A percentile compares a stretch with the other conserved stretches of the same genome.
Evolutionary conservation across 805 yeast genomes (phyloP).

Genomic region (Candida orba): DNA sequence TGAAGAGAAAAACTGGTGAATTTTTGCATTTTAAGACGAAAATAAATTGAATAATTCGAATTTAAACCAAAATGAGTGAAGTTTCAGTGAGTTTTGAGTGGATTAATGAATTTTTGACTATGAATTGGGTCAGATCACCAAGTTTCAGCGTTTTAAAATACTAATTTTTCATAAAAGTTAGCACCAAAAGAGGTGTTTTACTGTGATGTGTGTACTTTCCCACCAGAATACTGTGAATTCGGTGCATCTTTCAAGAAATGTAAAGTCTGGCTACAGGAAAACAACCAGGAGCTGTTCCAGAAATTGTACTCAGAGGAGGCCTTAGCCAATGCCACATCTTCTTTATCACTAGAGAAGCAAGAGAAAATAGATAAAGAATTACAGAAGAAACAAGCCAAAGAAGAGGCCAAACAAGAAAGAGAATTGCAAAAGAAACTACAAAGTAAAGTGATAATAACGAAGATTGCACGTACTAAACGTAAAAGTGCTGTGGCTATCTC

Average conservation of each 20-base stretch:
- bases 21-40: too few relatives aligned
- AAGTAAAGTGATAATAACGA: slow-evolving; percentile 75
- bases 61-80: slow-evolving; percentile 3
- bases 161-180: slow-evolving; percentile 1
- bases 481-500: slow-evolving; percentile 81
- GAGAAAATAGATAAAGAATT: slow-evolving; percentile 77
- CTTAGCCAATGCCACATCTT: slow-evolving; percentile 46
- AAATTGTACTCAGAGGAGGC: slow-evolving; percentile 56
- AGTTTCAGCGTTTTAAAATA: not conserved
- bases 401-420: slow-evolving; percentile 77
- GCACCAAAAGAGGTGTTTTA: slow-evolving; percentile 41
- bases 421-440: slow-evolving; percentile 71
- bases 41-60: not conserved
- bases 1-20: too few relatives aligned
- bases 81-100: slow-evolving; percentile 2
- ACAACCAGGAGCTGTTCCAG: slow-evolving; percentile 48
- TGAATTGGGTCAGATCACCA: not conserved
- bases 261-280: slow-evolving; percentile 68
- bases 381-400: slow-evolving; percentile 78
- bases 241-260: slow-evolving; percentile 78
- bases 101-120: not conserved
- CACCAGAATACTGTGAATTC: slow-evolving; percentile 92
- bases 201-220: slow-evolving; percentile 75
- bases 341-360: slow-evolving; percentile 69
- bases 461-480: slow-evolving; percentile 85